Conservation (phyloP, 2,329 filamentous ascomycete species). For the Incumbomyces delicatus region DNA sequence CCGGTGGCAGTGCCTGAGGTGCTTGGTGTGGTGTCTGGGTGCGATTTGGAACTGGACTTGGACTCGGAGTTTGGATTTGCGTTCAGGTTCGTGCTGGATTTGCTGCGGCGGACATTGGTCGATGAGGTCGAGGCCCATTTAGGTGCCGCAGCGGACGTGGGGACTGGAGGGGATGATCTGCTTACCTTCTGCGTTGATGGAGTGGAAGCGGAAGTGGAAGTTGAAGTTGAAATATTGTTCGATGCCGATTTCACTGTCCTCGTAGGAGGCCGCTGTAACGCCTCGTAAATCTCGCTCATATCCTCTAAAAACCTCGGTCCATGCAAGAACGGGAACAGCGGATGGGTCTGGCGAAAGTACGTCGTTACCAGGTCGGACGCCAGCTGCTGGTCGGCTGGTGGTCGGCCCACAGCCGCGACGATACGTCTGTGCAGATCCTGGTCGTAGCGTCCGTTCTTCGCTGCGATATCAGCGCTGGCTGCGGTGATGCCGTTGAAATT, state of each 20-base stretch:
- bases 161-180: no score
- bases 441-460: not conserved
- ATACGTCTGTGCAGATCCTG: constrained; percentile 23
- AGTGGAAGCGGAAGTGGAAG: no score
- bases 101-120: no score
- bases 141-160: no score
- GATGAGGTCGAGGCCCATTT: no score
- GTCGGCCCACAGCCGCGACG: constrained; percentile 21
- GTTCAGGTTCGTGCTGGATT: no score
- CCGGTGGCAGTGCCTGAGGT: no score
- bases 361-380: constrained; percentile 37
- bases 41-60: no score
- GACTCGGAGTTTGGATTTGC: no score
- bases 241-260: not conserved
- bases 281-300: constrained; percentile 34
- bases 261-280: constrained; percentile 3
- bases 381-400: constrained; percentile 19
- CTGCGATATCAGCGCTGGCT: constrained; percentile 8
- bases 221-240: no score
- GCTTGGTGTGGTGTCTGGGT: no score
- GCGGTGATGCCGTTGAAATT: constrained; percentile 19
- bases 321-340: constrained; percentile 43
- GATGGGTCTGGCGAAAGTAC: constrained; percentile 45
- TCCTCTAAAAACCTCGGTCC: constrained; percentile 40
- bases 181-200: no score